Conservation (phyloP, 192 early-diverging fungal species). For the Backusella tarrabulga region DNA sequence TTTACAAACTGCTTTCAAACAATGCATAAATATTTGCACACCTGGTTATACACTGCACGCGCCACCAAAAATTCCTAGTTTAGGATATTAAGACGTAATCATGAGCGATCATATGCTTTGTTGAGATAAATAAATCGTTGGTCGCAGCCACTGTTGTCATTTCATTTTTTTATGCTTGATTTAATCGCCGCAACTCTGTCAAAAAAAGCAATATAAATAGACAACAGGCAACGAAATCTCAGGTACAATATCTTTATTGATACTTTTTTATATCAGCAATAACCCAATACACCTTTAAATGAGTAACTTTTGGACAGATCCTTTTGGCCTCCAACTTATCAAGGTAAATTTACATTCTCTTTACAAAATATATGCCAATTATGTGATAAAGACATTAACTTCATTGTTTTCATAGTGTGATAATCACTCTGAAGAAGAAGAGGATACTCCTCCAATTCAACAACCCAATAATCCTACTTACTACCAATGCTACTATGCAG, state of each 20-base stretch:
- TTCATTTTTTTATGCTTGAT: too few relatives aligned
- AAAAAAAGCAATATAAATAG: too few relatives aligned
- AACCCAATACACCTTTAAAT: background rate
- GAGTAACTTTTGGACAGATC: background rate
- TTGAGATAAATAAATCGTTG: background rate
- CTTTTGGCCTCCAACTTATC: background rate
- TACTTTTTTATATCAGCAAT: background rate
- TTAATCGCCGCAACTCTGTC: too few relatives aligned
- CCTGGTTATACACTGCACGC: background rate
- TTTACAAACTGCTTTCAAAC: too few relatives aligned
- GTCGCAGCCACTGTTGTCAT: too few relatives aligned
- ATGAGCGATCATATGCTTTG: background rate
- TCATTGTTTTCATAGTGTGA: background rate
- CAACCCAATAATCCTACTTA: background rate
- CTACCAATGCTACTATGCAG: background rate
- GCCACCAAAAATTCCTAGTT: background rate
- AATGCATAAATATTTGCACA: background rate
- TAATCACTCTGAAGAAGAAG: background rate
- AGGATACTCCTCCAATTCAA: background rate
- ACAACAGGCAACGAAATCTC: too few relatives aligned
- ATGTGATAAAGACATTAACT: background rate
- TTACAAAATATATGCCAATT: background rate
- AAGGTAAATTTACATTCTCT: background rate
- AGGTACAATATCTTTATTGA: background rate
- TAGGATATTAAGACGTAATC: background rate